Evolutionary conservation across 169 alveolate genomes (phyloP).

Genomic region (Plasmodium inui): DNA sequence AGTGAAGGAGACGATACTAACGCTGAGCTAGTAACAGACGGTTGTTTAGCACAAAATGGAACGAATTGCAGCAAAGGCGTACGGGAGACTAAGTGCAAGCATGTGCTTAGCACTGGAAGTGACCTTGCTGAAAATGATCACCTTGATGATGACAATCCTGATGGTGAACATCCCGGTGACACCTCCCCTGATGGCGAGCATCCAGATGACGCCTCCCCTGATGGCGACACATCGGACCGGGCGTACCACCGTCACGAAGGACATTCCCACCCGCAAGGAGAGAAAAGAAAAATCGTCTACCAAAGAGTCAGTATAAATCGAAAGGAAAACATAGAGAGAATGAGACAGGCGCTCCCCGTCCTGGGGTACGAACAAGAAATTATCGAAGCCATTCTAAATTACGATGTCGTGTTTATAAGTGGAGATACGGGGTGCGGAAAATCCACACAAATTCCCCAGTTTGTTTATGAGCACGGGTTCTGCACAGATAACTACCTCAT

Average conservation of each 20-base stretch:
- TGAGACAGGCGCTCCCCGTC: conserved; percentile 89
- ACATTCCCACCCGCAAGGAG: neutral
- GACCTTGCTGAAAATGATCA: neutral
- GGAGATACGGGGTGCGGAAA: conserved; percentile 99
- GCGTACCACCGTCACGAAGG: neutral
- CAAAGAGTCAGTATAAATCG: conserved; percentile 77
- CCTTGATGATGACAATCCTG: neutral
- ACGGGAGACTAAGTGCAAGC: neutral
- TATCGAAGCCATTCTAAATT: conserved; percentile 91
- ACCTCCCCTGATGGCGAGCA: neutral
- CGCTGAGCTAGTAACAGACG: neutral
- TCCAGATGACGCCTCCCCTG: neutral
- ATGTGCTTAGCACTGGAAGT: neutral
- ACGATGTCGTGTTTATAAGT: conserved; percentile 93
- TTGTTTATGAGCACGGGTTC: conserved; percentile 94
- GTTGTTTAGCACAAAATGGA: neutral
- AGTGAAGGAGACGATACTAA: neutral
- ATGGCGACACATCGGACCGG: no score
- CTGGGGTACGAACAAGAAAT: conserved; percentile 93
- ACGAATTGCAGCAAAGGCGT: neutral
- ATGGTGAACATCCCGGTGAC: neutral
- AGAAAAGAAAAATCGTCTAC: conserved; percentile 66
- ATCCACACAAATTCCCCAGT: conserved; percentile 97
- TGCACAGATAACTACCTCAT: conserved; percentile 82
- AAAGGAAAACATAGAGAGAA: conserved; percentile 80